Evolutionary conservation across 805 yeast species (phyloP).

Genomic region (Saccharomycopsis fermentans): DNA sequence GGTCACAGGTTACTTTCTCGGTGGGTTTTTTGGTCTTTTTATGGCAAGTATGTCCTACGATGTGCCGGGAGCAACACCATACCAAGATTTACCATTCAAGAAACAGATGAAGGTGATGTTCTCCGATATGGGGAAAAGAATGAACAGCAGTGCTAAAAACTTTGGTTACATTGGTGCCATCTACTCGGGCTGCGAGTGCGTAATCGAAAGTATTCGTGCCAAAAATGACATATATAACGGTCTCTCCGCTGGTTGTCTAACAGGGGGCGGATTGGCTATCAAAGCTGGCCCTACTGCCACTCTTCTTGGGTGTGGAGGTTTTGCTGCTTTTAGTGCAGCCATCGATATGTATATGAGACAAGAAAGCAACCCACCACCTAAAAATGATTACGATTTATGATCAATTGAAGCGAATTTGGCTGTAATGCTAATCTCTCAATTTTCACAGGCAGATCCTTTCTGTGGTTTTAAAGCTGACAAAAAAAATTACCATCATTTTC

Average conservation of each 20-base stretch:
- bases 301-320: constrained; percentile 88
- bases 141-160: constrained; percentile 84
- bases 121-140: constrained; percentile 81
- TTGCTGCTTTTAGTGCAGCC: constrained; percentile 90
- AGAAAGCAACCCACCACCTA: constrained; percentile 76
- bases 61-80: constrained; percentile 53
- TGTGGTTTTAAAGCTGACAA: not conserved
- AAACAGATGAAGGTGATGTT: constrained; percentile 91
- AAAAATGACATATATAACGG: constrained; percentile 91
- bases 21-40: constrained; percentile 91
- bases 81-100: constrained; percentile 77
- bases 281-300: constrained; percentile 94
- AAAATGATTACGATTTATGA: constrained; percentile 63
- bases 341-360: constrained; percentile 77
- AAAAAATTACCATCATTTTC: no score
- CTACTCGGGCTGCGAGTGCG: constrained; percentile 87
- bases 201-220: constrained; percentile 75
- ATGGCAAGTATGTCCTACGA: constrained; percentile 61
- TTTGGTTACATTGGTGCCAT: constrained; percentile 90
- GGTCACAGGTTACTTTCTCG: constrained; percentile 85
- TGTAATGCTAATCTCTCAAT: no score
- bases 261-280: constrained; percentile 92
- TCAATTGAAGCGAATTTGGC: not conserved
- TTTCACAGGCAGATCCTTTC: not conserved
- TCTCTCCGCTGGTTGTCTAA: constrained; percentile 84